phyloP scores from a whole-genome alignment of 495 filamentous ascomycete genomes.

The Chlorociboria aeruginascens region DNA sequence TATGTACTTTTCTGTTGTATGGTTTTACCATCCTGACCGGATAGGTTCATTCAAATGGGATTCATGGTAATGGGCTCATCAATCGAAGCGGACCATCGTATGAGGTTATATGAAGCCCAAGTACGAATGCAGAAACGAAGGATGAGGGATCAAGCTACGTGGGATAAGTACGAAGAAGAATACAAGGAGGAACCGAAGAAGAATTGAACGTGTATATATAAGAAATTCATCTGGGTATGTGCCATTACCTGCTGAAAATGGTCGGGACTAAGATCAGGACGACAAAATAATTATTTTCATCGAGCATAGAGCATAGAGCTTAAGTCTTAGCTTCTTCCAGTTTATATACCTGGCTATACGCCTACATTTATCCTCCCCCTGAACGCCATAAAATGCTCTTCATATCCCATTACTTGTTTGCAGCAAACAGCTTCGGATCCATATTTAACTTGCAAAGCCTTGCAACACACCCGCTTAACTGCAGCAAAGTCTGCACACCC shows the following conservation, averaged over 20 bases:
- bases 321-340: too few species aligned
- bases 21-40: background rate
- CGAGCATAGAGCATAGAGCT: too few species aligned
- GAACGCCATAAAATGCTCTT: conserved; percentile 17
- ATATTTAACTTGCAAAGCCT: conserved; percentile 90
- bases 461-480: conserved; percentile 83
- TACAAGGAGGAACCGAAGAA: conserved; percentile 17
- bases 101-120: conserved; percentile 53
- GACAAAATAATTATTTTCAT: too few species aligned
- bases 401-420: conserved; percentile 21
- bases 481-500: conserved; percentile 87
- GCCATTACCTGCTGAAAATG: too few species aligned
- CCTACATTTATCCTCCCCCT: background rate
- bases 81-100: conserved; percentile 68
- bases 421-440: conserved; percentile 75
- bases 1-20: conserved; percentile 26
- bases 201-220: too few species aligned
- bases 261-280: too few species aligned
- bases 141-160: conserved; percentile 48
- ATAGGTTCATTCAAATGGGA: conserved; percentile 3
- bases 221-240: background rate
- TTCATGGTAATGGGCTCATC: conserved; percentile 72
- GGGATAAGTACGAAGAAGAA: conserved; percentile 37
- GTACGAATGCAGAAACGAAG: conserved; percentile 52
- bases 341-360: too few species aligned